Evolutionary conservation across 495 filamentous ascomycete genomes (phyloP), one percentile per base, ranked within the genome.

Genomic region (Neurospora sp.): DNA sequence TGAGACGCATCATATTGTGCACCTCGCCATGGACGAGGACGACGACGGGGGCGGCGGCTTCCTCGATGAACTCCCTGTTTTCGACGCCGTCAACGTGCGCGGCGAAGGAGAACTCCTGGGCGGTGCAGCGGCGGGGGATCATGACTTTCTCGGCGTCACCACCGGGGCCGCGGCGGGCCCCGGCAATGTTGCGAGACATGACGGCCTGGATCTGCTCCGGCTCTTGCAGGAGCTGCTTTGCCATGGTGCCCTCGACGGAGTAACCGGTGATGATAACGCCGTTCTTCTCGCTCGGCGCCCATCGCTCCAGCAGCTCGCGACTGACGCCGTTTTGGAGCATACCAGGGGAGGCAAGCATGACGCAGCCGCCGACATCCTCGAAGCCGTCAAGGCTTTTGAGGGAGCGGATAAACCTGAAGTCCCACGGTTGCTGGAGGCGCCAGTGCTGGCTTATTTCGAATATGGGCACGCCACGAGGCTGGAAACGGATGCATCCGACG

Each of bases 241-340:
- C 96, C 96, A 99, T 98, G 3, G 96, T 99, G 13, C 96, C 96
- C 82, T 99, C 96, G 34, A 99, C 96, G 72, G 92, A 96, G 82
- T 99, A 99, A 78, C 96, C 96, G 5, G 96, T 99, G 84, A 99
- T 95, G 73, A 99, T 91, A 34, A 99, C 91, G 13, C 96, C 96
- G 81, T 99, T 99, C 79, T 93, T 92, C 69, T 94, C 91, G 83
- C 92, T 95, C 0, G 96, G 96, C 5, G 95, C 94, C 96, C 96
- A 99, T 77, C 96, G 82, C 83, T 99, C 96, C 4, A 99, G 88
- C 13, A 99, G 84, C 78, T 97, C 93, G 77, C 96, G 86, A 75
- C 93, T 96, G 37, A 97, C 94, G 43, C 96, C 96, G 72, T 93
- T 97, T 81, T 99, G 94, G 70, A 99, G 79, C 96, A 99, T 99